Conservation (phyloP, 164 flowering plant genomes). For the Saururus chinensis region DNA sequence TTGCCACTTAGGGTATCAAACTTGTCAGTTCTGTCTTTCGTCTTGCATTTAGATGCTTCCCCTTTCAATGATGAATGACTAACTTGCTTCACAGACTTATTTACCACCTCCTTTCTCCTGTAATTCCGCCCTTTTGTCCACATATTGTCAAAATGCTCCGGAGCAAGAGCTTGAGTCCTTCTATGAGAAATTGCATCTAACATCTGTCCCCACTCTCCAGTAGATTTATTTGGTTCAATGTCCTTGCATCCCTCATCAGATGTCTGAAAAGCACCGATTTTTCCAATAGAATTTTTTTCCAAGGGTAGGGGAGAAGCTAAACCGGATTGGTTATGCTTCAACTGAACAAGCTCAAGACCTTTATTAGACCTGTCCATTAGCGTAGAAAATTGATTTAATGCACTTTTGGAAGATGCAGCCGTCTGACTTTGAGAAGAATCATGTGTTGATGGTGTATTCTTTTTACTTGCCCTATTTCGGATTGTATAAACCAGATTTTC, state of each 20-base stretch:
- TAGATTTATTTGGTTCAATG: conserved; percentile 31
- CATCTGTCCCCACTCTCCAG: conserved; percentile 89
- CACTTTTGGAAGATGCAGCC: conserved; percentile 30
- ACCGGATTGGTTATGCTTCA: conserved; percentile 42
- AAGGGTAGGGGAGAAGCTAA: conserved; percentile 8
- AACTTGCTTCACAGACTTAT: conserved; percentile 24
- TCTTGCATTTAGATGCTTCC: conserved; percentile 10
- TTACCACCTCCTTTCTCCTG: conserved; percentile 42
- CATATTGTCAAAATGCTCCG: conserved; percentile 93
- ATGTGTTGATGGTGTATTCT: conserved; percentile 18
- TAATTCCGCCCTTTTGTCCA: conserved; percentile 93
- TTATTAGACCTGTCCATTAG: conserved; percentile 49
- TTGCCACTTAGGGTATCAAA: not conserved
- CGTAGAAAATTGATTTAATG: conserved; percentile 59
- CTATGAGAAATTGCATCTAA: conserved; percentile 64
- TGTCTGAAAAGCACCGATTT: conserved; percentile 39
- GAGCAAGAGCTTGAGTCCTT: conserved; percentile 86
- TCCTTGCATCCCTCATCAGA: conserved; percentile 40
- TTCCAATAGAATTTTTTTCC: conserved; percentile 23
- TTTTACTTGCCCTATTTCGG: conserved; percentile 41
- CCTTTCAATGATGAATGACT: conserved; percentile 17
- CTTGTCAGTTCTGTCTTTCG: conserved; percentile 14
- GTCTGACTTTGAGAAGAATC: conserved; percentile 34
- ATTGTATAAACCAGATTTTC: conserved; percentile 48
- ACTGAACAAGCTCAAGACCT: conserved; percentile 90